phyloP scores from a whole-genome alignment of 352 stramenopile genomes.

The Phytophthora sp. region DNA sequence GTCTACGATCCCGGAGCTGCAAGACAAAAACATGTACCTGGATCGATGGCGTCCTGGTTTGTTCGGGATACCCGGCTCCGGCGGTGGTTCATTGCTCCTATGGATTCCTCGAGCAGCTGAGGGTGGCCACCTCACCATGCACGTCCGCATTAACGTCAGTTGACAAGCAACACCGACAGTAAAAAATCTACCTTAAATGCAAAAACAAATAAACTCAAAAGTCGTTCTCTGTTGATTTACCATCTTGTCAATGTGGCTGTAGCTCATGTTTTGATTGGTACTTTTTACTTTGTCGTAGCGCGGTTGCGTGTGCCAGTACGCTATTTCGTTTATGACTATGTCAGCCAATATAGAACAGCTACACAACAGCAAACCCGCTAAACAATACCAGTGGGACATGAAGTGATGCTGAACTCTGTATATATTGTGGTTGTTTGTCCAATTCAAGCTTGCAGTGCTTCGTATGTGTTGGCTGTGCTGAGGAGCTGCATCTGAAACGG shows the following conservation, averaged over 20 bases:
- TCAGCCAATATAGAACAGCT: no score
- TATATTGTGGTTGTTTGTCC: slow-evolving; percentile 21
- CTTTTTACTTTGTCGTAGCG: no score
- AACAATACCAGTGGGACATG: no score
- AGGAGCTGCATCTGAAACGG: slow-evolving; percentile 80
- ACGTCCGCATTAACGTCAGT: slow-evolving; percentile 9
- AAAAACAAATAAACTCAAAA: no score
- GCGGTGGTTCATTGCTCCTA: background rate
- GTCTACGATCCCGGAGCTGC: slow-evolving; percentile 39
- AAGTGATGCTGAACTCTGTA: slow-evolving; percentile 4
- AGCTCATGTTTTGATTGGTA: no score
- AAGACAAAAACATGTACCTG: slow-evolving; percentile 41
- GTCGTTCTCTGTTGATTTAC: no score
- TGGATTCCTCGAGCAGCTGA: background rate
- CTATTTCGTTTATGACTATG: no score
- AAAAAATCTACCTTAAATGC: no score
- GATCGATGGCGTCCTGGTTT: slow-evolving; percentile 10
- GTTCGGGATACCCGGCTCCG: background rate
- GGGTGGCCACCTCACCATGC: slow-evolving; percentile 2
- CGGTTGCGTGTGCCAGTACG: no score
- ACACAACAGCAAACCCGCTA: no score
- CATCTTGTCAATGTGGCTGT: no score
- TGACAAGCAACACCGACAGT: no score
- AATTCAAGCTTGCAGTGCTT: slow-evolving; percentile 53
- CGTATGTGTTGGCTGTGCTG: slow-evolving; percentile 62